Conservation (phyloP, 305 asterid genomes). For the Fraxinus greggii region DNA sequence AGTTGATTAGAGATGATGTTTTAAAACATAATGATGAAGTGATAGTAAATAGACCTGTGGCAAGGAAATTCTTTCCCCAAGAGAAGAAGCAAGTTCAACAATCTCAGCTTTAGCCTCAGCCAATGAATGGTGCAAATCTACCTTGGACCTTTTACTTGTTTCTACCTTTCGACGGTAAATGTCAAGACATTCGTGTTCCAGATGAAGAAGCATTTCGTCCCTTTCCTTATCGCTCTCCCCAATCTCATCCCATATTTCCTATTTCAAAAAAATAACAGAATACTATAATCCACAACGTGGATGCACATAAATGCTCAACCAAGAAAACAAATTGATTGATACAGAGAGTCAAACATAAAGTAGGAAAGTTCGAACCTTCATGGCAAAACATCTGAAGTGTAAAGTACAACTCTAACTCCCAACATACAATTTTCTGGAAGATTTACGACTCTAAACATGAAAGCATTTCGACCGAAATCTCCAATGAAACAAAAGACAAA, state of each 20-base stretch:
- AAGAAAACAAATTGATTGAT: background rate
- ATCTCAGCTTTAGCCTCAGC: conserved; percentile 66
- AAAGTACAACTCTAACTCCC: background rate
- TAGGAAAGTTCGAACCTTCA: background rate
- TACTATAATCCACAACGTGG: background rate
- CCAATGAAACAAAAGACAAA: background rate
- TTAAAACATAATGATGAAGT: conserved; percentile 1
- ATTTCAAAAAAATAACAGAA: conserved; percentile 13
- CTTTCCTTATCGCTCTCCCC: conserved; percentile 67
- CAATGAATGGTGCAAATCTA: conserved; percentile 56
- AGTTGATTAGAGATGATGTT: conserved; percentile 1
- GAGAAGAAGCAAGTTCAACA: conserved; percentile 52
- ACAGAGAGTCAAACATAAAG: background rate
- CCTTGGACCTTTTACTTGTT: conserved; percentile 53
- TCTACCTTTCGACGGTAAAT: conserved; percentile 67
- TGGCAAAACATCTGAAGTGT: background rate
- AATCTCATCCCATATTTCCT: conserved; percentile 79
- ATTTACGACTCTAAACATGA: background rate
- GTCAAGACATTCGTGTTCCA: conserved; percentile 82
- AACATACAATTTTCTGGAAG: background rate
- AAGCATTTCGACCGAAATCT: background rate
- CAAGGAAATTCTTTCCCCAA: conserved; percentile 54
- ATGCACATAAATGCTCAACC: background rate
- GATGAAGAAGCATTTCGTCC: conserved; percentile 68
- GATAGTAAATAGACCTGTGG: conserved; percentile 44